Percentiles rank a stretch among this genome's conserved stretches.
phyloP scores from a whole-genome alignment of 495 filamentous ascomycete genomes.

The Hyaloscypha finlandica region DNA sequence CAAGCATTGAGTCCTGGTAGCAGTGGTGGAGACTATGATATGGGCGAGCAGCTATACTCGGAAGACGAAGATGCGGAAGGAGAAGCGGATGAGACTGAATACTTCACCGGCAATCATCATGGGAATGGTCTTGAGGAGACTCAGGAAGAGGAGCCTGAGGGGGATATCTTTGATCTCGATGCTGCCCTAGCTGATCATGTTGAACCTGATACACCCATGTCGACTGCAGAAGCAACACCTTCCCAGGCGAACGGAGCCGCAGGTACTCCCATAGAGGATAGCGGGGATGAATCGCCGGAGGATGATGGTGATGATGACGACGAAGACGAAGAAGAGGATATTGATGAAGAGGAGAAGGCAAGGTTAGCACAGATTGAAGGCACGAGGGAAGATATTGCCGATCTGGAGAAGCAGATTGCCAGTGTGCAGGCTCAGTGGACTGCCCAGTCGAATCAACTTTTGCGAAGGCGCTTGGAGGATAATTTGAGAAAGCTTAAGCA shows the following conservation, averaged over 20 bases:
- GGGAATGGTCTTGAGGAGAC: conserved; percentile 5
- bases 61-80: conserved; percentile 53
- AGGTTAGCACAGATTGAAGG: conserved; percentile 48
- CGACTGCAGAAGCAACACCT: conserved; percentile 22
- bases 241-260: conserved; percentile 6
- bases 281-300: conserved; percentile 42
- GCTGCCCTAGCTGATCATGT: conserved; percentile 39
- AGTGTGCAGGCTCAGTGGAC: conserved; percentile 40
- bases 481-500: conserved; percentile 54
- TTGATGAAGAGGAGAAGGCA: conserved; percentile 48
- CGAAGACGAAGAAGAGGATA: conserved; percentile 48
- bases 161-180: conserved; percentile 24
- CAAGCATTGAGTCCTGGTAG: conserved; percentile 42
- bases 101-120: conserved; percentile 30
- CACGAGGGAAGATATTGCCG: conserved; percentile 55
- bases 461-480: conserved; percentile 53
- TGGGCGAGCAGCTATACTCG: conserved; percentile 50
- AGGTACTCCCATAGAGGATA: conserved; percentile 34
- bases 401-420: conserved; percentile 49
- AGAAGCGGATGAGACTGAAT: conserved; percentile 40
- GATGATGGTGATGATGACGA: conserved; percentile 49
- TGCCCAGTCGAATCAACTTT: conserved; percentile 44
- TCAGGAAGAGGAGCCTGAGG: conserved; percentile 8
- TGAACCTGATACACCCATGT: conserved; percentile 25
- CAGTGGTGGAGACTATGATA: conserved; percentile 38